Evolutionary conservation across 495 filamentous ascomycete species (phyloP), one percentile per base, ranked within the genome.

Genomic region (Penicillium canescens): DNA sequence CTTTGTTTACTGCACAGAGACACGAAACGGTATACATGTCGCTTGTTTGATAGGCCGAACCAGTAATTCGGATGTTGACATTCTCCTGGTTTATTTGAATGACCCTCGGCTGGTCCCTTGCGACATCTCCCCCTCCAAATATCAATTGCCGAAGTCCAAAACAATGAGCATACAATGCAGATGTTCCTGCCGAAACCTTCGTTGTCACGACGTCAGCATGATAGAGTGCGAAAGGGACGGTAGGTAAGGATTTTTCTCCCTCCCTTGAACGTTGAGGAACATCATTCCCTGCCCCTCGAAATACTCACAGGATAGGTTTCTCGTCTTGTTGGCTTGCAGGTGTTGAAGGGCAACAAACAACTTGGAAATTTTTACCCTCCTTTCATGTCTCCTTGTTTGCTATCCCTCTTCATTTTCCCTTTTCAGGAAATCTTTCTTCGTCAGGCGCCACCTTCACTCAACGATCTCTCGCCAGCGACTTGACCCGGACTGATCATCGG

Each of bases 31-130:
- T 39, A 31, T 43, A 86, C 68, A 42, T 61, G 73, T 46, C 68
- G 71, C 65, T 84, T 79, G 66, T 84, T 80, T 42, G 55, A 57
- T 49, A 49, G 46, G 36, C 16, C 26, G 41, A 46, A 31, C 59
- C 50, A 52, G 44, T 55, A 42, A 63, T 63, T 62, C 41, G 56
- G 65, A 61, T 56, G 62, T 68, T 62, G 69, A 62, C 35, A 63
- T 42, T 54, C 38, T 37, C 54, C 40, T 54, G 38, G 1, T 43
- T 34, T 51, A 20, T 20, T 56, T 46, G 45, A 61, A 50, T 60
- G 18, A 47, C 45, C 46, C 47, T 21, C 21, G 34, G 38, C 42
- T 51, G 21, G 54, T 62, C 21, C 45, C 52, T 49, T 40, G 43
- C 13, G 18, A 34, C 16, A 42, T 20, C 20, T 51, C 34, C 6